Evolutionary conservation across 2,329 filamentous ascomycete species (phyloP), one percentile per base, ranked within the genome.

Genomic region (Monilinia aucupariae): DNA sequence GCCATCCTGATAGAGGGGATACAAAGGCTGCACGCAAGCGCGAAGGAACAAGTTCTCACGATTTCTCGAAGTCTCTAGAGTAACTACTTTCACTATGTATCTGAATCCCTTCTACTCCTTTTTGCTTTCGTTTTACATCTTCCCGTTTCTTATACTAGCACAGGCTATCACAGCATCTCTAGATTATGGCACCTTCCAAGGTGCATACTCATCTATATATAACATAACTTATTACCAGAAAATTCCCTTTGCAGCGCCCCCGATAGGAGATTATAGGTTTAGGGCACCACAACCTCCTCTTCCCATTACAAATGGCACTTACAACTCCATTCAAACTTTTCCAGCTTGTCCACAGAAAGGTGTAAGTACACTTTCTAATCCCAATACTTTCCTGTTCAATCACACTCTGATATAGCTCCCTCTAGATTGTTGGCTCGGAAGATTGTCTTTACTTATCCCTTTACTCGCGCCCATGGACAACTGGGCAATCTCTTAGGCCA

Each of bases 361-460:
- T 0, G 81, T 80, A 61, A 62, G 69, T 59, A 45, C 39, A 49
- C 45, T 37, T 30, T n/a, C 27, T 2, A 20, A 17, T 32, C 25
- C 25, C 4, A 12, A 12, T 27, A 30, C 22, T 25, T 3, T 17
- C n/a, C 27, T 27, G 9, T 13, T 17, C 30, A n/a, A 37, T 39
- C 39, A 9, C 5, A 13, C 17, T n/a, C 47, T 59, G 39, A 59
- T 45, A 27, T 12, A 49, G 15, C 22, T 30, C 32, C 6, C 17
- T 8, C 9, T 41, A 76, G 74, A 72, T 81, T 13, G 82, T 82
- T 50, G 80, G 80, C 15, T 78, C 78, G 27, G 84, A 87, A 75
- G 84, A 87, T 68, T 87, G 84, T 67, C 75, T 86, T 17, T 85
- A 85, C 65, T 77, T 87, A 2, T 82, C 82, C 13, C 74, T 87